A percentile compares a stretch with the other conserved stretches of the same genome.
Evolutionary conservation across 2,329 filamentous ascomycete genomes (phyloP).

Genomic region (Celoporthe dispersa): DNA sequence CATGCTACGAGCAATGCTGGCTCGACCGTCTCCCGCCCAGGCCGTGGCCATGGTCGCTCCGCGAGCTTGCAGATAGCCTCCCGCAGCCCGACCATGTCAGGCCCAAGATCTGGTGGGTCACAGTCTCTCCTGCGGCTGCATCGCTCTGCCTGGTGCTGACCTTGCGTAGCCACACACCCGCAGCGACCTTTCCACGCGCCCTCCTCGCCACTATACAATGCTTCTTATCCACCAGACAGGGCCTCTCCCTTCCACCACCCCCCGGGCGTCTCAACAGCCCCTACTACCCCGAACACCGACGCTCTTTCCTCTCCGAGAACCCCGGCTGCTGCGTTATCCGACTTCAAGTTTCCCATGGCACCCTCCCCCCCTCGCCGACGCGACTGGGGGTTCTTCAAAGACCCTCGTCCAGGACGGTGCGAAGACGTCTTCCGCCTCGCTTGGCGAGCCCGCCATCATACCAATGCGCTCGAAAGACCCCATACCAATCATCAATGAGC

Average conservation of each 20-base stretch:
- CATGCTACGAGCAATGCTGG: slow-evolving; percentile 48
- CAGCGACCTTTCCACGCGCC: slow-evolving; percentile 51
- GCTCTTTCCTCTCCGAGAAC: slow-evolving; percentile 45
- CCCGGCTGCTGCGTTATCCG: slow-evolving; percentile 52
- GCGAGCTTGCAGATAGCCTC: slow-evolving; percentile 79
- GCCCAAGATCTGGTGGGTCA: slow-evolving; percentile 44
- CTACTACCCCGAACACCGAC: slow-evolving; percentile 48
- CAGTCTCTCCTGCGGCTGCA: slow-evolving; percentile 31
- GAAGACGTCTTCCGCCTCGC: slow-evolving; percentile 42
- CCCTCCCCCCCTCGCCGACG: slow-evolving; percentile 47
- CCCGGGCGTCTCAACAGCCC: slow-evolving; percentile 48
- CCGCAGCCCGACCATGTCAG: slow-evolving; percentile 49
- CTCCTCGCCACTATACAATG: slow-evolving; percentile 56
- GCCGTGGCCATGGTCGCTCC: slow-evolving; percentile 73
- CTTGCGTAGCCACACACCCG: slow-evolving; percentile 43
- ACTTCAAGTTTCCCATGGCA: slow-evolving; percentile 61
- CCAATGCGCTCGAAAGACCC: slow-evolving; percentile 48
- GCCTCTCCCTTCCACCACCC: slow-evolving; percentile 44
- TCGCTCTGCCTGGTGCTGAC: slow-evolving; percentile 16
- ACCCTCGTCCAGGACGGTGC: slow-evolving; percentile 44
- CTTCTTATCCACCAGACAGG: slow-evolving; percentile 58
- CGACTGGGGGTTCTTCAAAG: slow-evolving; percentile 36
- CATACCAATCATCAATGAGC: slow-evolving; percentile 59
- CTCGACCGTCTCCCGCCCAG: slow-evolving; percentile 49
- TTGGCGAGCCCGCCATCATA: slow-evolving; percentile 42